Percentiles rank a stretch among this genome's conserved stretches.
These are phyloP conservation scores for Chlorociboria aeruginascens DNA, from an alignment of 495 filamentous ascomycete species.

Conservation along the genomic window DNA sequence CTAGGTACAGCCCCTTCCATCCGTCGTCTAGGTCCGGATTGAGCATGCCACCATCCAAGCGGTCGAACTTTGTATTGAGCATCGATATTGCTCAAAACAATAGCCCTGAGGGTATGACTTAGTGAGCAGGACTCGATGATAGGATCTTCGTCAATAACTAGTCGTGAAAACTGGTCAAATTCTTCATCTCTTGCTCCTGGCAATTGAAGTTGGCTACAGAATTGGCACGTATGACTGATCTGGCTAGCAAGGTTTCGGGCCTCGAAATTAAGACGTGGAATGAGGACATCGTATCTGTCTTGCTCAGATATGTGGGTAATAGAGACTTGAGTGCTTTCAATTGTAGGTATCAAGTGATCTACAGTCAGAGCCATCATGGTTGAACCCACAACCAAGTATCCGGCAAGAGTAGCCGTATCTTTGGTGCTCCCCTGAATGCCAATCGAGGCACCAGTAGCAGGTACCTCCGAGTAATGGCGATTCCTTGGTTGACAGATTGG, in stretches of 20 bases:
- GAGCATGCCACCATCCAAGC: neutral
- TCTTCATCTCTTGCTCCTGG: too few species aligned
- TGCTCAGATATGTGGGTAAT: slow-evolving; percentile 1
- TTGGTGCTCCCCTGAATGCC: neutral
- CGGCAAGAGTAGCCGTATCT: slow-evolving; percentile 2
- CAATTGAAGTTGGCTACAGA: too few species aligned
- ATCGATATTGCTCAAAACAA: too few species aligned
- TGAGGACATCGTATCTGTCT: neutral
- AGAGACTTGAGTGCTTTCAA: too few species aligned
- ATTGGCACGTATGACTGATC: too few species aligned
- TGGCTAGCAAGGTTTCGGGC: too few species aligned
- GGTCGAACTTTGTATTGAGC: neutral
- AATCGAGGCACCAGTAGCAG: slow-evolving; percentile 2
- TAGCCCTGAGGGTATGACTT: too few species aligned
- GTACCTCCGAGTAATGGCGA: neutral
- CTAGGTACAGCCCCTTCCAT: neutral
- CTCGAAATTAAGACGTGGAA: too few species aligned
- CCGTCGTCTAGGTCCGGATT: neutral
- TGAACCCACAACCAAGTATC: neutral
- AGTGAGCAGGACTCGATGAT: too few species aligned
- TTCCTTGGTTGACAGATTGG: slow-evolving; percentile 2
- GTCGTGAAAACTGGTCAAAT: too few species aligned
- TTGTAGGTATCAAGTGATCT: slow-evolving; percentile 1
- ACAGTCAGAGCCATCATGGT: neutral
- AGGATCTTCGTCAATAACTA: too few species aligned